Percentiles rank a stretch among this genome's conserved stretches.
Evolutionary conservation across 192 early-diverging fungal species (phyloP).

Genomic region (Phlyctochytrium planicorne): DNA sequence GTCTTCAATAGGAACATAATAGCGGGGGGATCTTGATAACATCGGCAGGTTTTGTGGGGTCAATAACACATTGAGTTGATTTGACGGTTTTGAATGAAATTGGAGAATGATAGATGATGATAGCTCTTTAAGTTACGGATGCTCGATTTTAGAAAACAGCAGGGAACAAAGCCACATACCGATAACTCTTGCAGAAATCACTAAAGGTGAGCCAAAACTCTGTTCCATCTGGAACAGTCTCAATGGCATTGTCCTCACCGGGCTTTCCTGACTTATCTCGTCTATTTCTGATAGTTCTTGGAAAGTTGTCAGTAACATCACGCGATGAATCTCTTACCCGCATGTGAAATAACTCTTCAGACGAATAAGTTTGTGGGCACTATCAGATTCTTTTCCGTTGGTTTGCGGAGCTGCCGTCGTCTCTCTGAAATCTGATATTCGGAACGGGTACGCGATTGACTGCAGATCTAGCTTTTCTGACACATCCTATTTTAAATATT

Average conservation of each 20-base stretch:
- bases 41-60: conserved; percentile 47
- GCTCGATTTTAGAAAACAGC: conserved; percentile 16
- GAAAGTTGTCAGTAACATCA: background rate
- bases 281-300: conserved; percentile 15
- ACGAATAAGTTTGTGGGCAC: background rate
- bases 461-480: conserved; percentile 40
- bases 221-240: conserved; percentile 28
- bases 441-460: conserved; percentile 31
- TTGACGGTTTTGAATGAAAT: conserved; percentile 45
- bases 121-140: too few species aligned
- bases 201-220: conserved; percentile 33
- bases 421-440: conserved; percentile 31
- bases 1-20: conserved; percentile 32
- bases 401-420: background rate
- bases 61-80: conserved; percentile 39
- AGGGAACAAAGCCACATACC: conserved; percentile 14
- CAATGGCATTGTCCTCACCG: conserved; percentile 24
- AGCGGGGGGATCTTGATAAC: conserved; percentile 41
- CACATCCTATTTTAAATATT: conserved; percentile 20
- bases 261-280: conserved; percentile 22
- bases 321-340: conserved; percentile 24
- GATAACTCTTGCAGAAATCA: conserved; percentile 39
- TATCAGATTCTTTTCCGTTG: conserved; percentile 1
- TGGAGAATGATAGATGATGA: conserved; percentile 48
- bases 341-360: conserved; percentile 39